Percentiles rank a stretch among this genome's conserved stretches.
phyloP scores from a whole-genome alignment of 1,284 basidiomycete genomes.

The Ganoderma multipileum region DNA sequence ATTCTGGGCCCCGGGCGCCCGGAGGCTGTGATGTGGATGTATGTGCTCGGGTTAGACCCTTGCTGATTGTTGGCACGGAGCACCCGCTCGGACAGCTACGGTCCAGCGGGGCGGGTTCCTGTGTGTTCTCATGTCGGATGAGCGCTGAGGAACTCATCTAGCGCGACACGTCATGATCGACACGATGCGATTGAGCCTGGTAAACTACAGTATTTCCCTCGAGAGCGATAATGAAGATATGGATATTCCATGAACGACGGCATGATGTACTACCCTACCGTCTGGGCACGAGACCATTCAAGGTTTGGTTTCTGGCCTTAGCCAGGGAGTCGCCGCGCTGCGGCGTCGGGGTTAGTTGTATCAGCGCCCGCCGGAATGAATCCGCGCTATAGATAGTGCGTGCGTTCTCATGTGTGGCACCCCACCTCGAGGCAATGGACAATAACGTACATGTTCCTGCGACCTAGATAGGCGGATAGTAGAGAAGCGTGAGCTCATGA shows the following conservation, averaged over 20 bases:
- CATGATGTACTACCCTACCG: too few relatives aligned
- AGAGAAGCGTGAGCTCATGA: neutral
- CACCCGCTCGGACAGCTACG: neutral
- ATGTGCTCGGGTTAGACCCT: neutral
- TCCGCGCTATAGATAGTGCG: neutral
- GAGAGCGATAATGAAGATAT: neutral
- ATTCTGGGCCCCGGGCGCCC: neutral
- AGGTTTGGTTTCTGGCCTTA: neutral
- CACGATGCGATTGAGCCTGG: neutral
- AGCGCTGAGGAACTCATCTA: neutral
- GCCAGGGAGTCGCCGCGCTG: neutral
- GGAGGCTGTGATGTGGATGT: neutral
- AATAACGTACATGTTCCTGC: neutral
- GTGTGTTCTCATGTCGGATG: neutral
- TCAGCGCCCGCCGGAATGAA: neutral
- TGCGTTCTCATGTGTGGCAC: neutral
- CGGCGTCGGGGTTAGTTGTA: neutral
- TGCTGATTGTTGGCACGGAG: neutral
- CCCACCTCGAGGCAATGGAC: neutral
- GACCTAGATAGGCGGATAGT: neutral
- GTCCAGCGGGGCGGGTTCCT: neutral
- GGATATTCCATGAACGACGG: neutral
- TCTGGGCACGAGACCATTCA: too few relatives aligned
- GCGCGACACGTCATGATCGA: conserved; percentile 1
- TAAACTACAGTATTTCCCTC: neutral